Conservation (phyloP, 768 basidiomycete species). For the Serendipita sp. region DNA sequence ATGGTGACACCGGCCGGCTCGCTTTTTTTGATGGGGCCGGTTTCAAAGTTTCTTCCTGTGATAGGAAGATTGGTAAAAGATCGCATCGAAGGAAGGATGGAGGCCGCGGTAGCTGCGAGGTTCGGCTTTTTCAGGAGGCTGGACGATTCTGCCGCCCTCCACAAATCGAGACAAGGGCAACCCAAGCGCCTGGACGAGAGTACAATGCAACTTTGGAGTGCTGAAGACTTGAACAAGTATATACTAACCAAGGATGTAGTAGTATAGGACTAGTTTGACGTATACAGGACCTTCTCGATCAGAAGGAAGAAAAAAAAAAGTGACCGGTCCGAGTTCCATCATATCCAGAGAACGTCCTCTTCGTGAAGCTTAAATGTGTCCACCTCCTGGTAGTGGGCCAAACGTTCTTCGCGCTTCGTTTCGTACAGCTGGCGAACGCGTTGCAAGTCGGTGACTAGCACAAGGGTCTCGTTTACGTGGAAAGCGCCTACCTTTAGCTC, state of each 20-base stretch:
- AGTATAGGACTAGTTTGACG: not conserved
- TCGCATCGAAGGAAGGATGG: constrained; percentile 48
- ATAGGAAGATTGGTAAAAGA: constrained; percentile 66
- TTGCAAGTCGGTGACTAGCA: not conserved
- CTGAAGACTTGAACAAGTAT: constrained; percentile 1
- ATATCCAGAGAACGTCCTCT: constrained; percentile 3
- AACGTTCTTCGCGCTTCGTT: not conserved
- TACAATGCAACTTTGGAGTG: not conserved
- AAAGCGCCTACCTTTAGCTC: not conserved
- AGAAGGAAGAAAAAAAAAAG: not conserved
- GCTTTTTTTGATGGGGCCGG: not conserved
- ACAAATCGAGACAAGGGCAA: not conserved
- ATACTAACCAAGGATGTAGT: not conserved
- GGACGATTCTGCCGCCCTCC: not conserved
- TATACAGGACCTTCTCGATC: not conserved
- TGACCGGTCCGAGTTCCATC: not conserved
- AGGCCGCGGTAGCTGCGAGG: constrained; percentile 33
- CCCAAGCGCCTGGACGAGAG: not conserved
- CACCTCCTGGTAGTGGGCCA: not conserved
- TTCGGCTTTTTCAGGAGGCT: constrained; percentile 47
- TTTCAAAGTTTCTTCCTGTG: constrained; percentile 66
- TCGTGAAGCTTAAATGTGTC: constrained; percentile 1
- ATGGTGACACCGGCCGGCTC: not conserved
- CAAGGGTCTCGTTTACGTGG: not conserved
- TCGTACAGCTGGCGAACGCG: not conserved